These are phyloP conservation scores for slime mould (Dictyostelium discoideum) DNA, from an alignment of 78 protist genomes.

Conservation along the genomic window DNA sequence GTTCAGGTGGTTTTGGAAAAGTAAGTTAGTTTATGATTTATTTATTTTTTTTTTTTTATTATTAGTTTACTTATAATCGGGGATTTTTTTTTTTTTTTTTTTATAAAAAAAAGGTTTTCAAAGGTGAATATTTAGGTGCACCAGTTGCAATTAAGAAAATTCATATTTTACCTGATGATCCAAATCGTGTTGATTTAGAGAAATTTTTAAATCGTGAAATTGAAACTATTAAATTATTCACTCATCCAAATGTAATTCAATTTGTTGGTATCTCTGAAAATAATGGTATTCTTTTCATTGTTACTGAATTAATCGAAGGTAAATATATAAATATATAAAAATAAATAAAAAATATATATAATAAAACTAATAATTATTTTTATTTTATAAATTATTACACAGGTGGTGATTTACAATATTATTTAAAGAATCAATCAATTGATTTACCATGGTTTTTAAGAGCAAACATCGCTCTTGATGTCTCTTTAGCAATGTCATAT, in stretches of 20 bases:
- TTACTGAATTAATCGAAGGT: constrained; percentile 62
- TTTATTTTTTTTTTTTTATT: no score
- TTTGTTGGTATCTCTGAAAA: constrained; percentile 57
- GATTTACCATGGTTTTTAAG: constrained; percentile 59
- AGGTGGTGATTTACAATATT: constrained; percentile 70
- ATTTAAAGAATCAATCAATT: constrained; percentile 42
- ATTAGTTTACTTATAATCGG: no score
- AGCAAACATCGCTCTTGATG: constrained; percentile 47
- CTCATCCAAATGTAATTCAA: constrained; percentile 72
- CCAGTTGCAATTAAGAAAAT: constrained; percentile 62
- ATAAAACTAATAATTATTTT: background rate
- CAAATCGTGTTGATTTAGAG: constrained; percentile 60
- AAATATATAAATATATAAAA: background rate
- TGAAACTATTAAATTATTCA: constrained; percentile 52
- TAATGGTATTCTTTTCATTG: constrained; percentile 40
- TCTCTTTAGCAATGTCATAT: constrained; percentile 63
- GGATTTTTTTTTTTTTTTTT: no score
- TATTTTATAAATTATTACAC: no score
- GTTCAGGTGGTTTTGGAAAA: constrained; percentile 71
- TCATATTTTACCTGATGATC: constrained; percentile 66
- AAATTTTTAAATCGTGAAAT: constrained; percentile 57
- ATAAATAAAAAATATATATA: background rate
- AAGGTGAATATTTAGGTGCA: constrained; percentile 59
- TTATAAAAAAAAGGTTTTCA: background rate
- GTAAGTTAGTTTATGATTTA: background rate